These are phyloP conservation scores for Fremontodendron californicum DNA, from an alignment of 345 rosid species.

Conservation along the genomic window DNA sequence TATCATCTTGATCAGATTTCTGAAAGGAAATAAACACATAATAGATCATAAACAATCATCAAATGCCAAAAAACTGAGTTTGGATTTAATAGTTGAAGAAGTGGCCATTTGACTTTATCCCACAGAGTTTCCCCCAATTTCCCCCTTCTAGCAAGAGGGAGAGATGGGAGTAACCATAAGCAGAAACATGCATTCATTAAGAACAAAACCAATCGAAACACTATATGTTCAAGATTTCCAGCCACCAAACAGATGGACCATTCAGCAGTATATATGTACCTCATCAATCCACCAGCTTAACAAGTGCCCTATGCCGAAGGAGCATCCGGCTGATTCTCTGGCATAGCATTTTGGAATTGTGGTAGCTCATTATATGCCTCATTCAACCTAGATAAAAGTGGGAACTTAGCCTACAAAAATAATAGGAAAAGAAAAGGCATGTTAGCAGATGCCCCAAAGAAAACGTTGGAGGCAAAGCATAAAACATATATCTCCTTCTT, in stretches of 20 bases:
- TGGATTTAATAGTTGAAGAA: not conserved
- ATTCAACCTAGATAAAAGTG: slow-evolving; percentile 51
- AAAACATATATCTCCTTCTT: not conserved
- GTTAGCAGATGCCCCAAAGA: not conserved
- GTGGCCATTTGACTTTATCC: not conserved
- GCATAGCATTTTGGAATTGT: slow-evolving; percentile 32
- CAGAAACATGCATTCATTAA: not conserved
- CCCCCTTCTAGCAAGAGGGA: not conserved
- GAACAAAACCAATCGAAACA: not conserved
- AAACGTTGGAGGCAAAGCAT: not conserved
- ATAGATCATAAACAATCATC: not conserved
- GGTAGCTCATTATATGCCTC: slow-evolving; percentile 51
- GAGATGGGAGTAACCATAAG: not conserved
- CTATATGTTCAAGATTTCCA: not conserved
- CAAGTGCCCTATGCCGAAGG: slow-evolving; percentile 16
- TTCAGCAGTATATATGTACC: not conserved
- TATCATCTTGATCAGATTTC: not conserved
- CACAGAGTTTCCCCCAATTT: not conserved
- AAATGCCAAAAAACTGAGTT: not conserved
- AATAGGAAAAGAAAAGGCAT: not conserved
- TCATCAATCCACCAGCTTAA: not conserved
- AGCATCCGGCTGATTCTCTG: slow-evolving; percentile 40
- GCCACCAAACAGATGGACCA: not conserved
- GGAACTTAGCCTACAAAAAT: slow-evolving; percentile 49
- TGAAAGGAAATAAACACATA: not conserved